A percentile compares a stretch with the other conserved stretches of the same genome.
These are phyloP conservation scores for Podila epigama DNA, from an alignment of 192 early-diverging fungal species.

Conservation along the genomic window DNA sequence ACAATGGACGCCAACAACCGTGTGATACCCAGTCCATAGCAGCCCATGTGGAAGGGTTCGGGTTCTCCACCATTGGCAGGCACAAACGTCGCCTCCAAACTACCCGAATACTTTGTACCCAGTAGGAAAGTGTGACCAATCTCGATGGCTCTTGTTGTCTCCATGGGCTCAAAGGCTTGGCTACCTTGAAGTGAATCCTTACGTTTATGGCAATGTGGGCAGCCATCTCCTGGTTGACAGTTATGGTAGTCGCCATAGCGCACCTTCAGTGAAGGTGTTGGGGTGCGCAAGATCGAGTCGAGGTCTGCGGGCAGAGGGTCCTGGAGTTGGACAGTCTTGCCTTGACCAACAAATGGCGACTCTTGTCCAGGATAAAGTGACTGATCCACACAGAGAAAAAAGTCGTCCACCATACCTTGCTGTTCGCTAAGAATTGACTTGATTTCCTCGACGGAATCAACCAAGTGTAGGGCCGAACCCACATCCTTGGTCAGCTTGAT, in stretches of 20 bases:
- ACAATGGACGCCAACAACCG: constrained; percentile 83
- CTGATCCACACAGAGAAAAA: constrained; percentile 34
- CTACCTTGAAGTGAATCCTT: neutral
- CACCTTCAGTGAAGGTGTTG: neutral
- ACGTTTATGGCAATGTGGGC: constrained; percentile 46
- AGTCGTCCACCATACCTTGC: constrained; percentile 14
- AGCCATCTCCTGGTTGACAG: constrained; percentile 56
- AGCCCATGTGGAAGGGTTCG: constrained; percentile 83
- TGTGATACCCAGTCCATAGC: constrained; percentile 90
- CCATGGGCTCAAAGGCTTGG: constrained; percentile 31
- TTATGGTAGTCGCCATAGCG: constrained; percentile 55
- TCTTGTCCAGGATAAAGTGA: constrained; percentile 37
- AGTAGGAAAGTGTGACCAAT: constrained; percentile 91
- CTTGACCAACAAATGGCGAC: neutral
- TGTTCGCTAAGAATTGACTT: constrained; percentile 17
- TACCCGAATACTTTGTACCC: constrained; percentile 86
- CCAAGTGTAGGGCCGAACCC: constrained; percentile 23
- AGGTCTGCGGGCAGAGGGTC: constrained; percentile 8
- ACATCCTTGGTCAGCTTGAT: constrained; percentile 37
- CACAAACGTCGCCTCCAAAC: constrained; percentile 67
- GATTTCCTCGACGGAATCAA: constrained; percentile 19
- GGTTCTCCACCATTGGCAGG: constrained; percentile 20
- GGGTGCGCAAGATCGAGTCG: neutral
- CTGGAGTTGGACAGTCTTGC: neutral
- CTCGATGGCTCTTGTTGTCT: constrained; percentile 71